Evolutionary conservation across 2,329 filamentous ascomycete genomes (phyloP), one percentile per base, ranked within the genome.

Genomic region (Stromatinia cepivora): DNA sequence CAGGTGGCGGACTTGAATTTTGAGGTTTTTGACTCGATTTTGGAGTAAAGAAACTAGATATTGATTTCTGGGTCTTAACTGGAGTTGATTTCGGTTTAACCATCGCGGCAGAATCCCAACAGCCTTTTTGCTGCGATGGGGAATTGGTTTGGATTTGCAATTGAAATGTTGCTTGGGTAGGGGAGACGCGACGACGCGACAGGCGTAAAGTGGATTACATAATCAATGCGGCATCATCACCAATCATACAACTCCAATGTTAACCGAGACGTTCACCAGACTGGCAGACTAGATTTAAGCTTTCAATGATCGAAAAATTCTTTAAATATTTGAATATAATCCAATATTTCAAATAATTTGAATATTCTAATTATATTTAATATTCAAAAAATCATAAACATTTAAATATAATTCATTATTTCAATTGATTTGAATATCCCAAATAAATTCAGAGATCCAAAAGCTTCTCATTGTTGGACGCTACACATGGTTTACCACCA

Each of bases 1-100:
- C 73, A 69, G 58, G 57, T 71, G 65, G 75, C 75, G 79, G 74
- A 68, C 80, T 79, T 71, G 77, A 74, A 68, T 46, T 34, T 57
- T 65, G 62, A n/a, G 67, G 59, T 46, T 58, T 53, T 50, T 58
- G 64, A 34, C 50, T 66, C n/a, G 66, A 79, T 77, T 66, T 89
- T 20, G 87, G 88, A 0, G 88, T 86, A 78, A 97, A 97, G 81
- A 97, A 97, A 77, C 89, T 94, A 4, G 92, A 95, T 71, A 97
- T 90, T 0, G 92, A 92, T 73, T 90, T 87, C 77, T 97, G 92
- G 75, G 90, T 92, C 69, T 76, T 75, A 52, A 22, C 62, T 72
- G 74, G 58, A 28, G 74, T 71, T 48, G 73, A 25, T 15, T 58
- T 71, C 39, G 74, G 64, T 62, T 76, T 77, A 20, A 56, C 70